Base-by-base conservation (phyloP, 208 protist genomes). In the Entamoeba histolytica region DNA sequence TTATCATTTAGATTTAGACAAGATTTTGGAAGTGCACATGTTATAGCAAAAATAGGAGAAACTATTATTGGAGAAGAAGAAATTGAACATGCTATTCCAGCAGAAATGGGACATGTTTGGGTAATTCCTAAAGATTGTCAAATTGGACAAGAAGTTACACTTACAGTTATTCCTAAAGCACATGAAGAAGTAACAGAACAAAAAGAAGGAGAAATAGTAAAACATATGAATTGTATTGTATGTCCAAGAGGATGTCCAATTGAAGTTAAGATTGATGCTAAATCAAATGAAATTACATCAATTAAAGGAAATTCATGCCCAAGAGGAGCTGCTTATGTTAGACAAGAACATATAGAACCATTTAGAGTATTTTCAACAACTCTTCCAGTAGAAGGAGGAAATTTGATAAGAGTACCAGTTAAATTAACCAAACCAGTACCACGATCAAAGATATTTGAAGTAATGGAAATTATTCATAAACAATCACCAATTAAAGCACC, bases 221-320 rank as follows among this genome's bases (percentile, higher is more conserved):
- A 55, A 49, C 44, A 50, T 12, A 49, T 49, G 39, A 93, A 49
- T 31, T 93, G 92, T 31, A 52, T 93, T 50, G 49, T 49, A 23
- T 93, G 92, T 28, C 92, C 92, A 61, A 91, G 73, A 55, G 92
- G 92, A 31, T 93, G 92, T 28, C 39, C 17, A 5, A 91, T 55
- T 91, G 92, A 61, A 50, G 92, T 93, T 23, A 50, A 49, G 10
- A 87, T 49, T n/a, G n/a, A n/a, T n/a, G n/a, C n/a, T n/a, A n/a
- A n/a, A n/a, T n/a, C n/a, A n/a, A n/a, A n/a, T n/a, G 44, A 93
- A 49, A 91, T 93, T 61, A 52, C 49, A 35, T 91, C 57, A 10
- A 49, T 93, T 52, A 93, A 49, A 55, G 92, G 92, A 17, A 93
- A 93, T n/a, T 91, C 57, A 17, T 93, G 92, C 49, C 92, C 92